Conservation (phyloP, 208 protist species). For the Phytomonas serpens region DNA sequence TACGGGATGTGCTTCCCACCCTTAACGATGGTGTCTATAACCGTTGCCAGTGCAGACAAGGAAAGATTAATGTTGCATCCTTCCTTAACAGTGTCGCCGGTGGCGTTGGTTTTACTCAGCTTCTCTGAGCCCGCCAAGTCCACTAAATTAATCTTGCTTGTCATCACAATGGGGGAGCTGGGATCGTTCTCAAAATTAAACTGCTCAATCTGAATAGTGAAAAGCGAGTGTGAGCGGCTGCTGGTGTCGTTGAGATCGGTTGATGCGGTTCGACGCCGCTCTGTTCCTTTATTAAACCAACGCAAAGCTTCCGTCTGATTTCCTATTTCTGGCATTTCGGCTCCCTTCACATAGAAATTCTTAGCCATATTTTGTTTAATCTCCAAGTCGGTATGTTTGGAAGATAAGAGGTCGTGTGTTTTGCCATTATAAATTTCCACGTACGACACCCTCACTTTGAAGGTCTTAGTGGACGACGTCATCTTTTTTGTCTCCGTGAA, state of each 20-base stretch:
- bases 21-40: slow-evolving; percentile 90
- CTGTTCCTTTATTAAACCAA: slow-evolving; percentile 83
- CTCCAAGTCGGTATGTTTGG: slow-evolving; percentile 79
- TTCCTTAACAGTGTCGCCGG: slow-evolving; percentile 90
- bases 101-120: slow-evolving; percentile 90
- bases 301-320: slow-evolving; percentile 76
- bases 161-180: slow-evolving; percentile 71
- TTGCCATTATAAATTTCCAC: slow-evolving; percentile 91
- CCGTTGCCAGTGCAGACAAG: slow-evolving; percentile 85
- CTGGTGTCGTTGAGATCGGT: slow-evolving; percentile 89
- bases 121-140: slow-evolving; percentile 94
- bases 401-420: slow-evolving; percentile 69
- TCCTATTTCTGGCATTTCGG: slow-evolving; percentile 86
- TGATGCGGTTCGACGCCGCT: slow-evolving; percentile 82
- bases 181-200: slow-evolving; percentile 85
- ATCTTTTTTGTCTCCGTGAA: slow-evolving; percentile 85
- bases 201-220: slow-evolving; percentile 84
- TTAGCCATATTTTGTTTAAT: slow-evolving; percentile 90
- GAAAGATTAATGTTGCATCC: slow-evolving; percentile 93
- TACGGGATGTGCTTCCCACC: slow-evolving; percentile 87
- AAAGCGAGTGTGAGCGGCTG: slow-evolving; percentile 88
- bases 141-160: slow-evolving; percentile 91
- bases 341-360: slow-evolving; percentile 90
- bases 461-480: slow-evolving; percentile 73
- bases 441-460: slow-evolving; percentile 84